These are phyloP conservation scores for Gyrodon lividus DNA, from an alignment of 768 basidiomycete species.

Conservation along the genomic window DNA sequence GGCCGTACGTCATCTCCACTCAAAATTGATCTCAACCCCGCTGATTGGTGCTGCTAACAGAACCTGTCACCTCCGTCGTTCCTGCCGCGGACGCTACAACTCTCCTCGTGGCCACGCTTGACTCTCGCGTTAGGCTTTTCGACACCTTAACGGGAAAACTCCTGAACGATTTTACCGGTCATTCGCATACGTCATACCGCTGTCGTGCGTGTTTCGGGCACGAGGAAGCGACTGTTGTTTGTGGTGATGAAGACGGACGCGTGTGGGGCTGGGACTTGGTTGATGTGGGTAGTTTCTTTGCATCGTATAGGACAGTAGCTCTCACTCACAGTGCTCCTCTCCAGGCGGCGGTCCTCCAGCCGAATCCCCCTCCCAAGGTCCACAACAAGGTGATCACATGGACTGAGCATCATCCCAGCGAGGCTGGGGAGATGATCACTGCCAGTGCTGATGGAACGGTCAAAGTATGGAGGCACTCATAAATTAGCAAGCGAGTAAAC, in stretches of 20 bases:
- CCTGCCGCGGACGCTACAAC: slow-evolving; percentile 80
- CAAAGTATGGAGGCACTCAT: slow-evolving; percentile 77
- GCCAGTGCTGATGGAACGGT: slow-evolving; percentile 89
- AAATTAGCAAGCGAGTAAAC: slow-evolving; percentile 4
- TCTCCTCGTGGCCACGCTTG: slow-evolving; percentile 78
- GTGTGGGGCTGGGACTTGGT: slow-evolving; percentile 95
- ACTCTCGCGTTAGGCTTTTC: slow-evolving; percentile 83
- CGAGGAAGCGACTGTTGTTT: slow-evolving; percentile 76
- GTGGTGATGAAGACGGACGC: slow-evolving; percentile 86
- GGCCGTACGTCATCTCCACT: slow-evolving; percentile 62
- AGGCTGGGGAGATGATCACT: slow-evolving; percentile 81
- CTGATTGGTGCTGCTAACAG: slow-evolving; percentile 37
- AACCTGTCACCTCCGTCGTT: slow-evolving; percentile 82
- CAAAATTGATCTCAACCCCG: background rate
- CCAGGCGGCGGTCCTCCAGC: slow-evolving; percentile 69
- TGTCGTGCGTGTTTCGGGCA: slow-evolving; percentile 81
- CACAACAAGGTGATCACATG: slow-evolving; percentile 88
- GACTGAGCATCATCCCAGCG: slow-evolving; percentile 86
- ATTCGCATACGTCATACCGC: slow-evolving; percentile 72
- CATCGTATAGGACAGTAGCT: background rate
- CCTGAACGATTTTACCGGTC: slow-evolving; percentile 83
- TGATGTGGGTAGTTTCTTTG: slow-evolving; percentile 53
- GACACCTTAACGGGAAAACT: slow-evolving; percentile 79
- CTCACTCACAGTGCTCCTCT: background rate
- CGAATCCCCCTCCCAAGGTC: slow-evolving; percentile 71